These are phyloP conservation scores for Aspergillus kassunensis DNA, from an alignment of 495 filamentous ascomycete species.

Conservation along the genomic window DNA sequence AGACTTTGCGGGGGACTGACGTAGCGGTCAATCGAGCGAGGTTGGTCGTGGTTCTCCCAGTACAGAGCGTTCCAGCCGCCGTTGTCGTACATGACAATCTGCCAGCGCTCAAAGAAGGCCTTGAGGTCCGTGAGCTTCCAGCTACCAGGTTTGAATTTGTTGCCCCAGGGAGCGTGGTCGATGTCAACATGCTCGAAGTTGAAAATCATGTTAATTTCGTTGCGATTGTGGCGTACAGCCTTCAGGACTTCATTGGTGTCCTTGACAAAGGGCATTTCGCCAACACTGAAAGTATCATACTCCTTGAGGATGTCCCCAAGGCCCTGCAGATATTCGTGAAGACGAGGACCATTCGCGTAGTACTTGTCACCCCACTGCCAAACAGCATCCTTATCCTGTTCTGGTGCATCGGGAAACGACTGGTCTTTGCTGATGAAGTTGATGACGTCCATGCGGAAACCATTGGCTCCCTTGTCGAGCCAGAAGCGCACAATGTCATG, in stretches of 20 bases:
- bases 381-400: slow-evolving; percentile 43
- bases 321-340: slow-evolving; percentile 62
- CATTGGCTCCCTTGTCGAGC: slow-evolving; percentile 63
- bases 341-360: slow-evolving; percentile 61
- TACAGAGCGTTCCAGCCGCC: slow-evolving; percentile 70
- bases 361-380: slow-evolving; percentile 54
- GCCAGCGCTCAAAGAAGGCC: slow-evolving; percentile 57
- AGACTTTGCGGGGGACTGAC: slow-evolving; percentile 44
- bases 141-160: slow-evolving; percentile 47
- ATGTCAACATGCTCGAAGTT: slow-evolving; percentile 64
- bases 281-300: slow-evolving; percentile 67
- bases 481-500: slow-evolving; percentile 68
- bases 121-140: slow-evolving; percentile 58
- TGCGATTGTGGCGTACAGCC: slow-evolving; percentile 52
- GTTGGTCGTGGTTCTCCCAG: slow-evolving; percentile 72
- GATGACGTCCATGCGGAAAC: slow-evolving; percentile 67
- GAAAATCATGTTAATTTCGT: slow-evolving; percentile 73
- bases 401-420: slow-evolving; percentile 56
- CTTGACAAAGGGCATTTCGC: slow-evolving; percentile 62
- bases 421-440: slow-evolving; percentile 64
- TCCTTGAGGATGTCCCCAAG: slow-evolving; percentile 62
- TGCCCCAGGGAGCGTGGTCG: slow-evolving; percentile 46
- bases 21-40: slow-evolving; percentile 60
- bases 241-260: slow-evolving; percentile 57
- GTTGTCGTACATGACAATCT: slow-evolving; percentile 63